These are phyloP conservation scores for Linum lewisii DNA, from an alignment of 345 rosid genomes.

Conservation along the genomic window DNA sequence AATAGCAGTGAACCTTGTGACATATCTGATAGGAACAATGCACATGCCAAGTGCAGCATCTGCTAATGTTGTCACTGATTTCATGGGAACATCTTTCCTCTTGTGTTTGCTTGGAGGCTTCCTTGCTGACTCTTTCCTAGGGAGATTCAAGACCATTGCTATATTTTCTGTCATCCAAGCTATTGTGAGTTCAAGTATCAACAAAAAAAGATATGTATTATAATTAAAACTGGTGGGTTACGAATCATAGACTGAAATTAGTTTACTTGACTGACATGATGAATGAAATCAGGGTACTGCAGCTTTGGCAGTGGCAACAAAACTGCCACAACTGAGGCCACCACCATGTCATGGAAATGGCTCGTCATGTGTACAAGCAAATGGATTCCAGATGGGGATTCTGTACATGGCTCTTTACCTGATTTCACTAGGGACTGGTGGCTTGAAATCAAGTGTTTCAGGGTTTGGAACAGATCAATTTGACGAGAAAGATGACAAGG, in stretches of 20 bases:
- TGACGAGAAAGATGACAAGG: conserved; percentile 4
- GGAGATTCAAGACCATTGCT: conserved; percentile 31
- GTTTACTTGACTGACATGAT: too few relatives aligned
- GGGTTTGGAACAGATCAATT: conserved; percentile 2
- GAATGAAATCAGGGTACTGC: background rate
- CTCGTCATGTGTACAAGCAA: background rate
- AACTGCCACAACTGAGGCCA: conserved; percentile 6
- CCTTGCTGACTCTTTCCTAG: conserved; percentile 60
- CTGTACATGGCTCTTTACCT: conserved; percentile 2
- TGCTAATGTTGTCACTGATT: conserved; percentile 57
- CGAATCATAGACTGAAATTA: too few relatives aligned
- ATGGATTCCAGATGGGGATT: conserved; percentile 3
- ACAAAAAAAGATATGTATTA: too few relatives aligned
- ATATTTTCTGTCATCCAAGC: conserved; percentile 5
- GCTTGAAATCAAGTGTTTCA: background rate
- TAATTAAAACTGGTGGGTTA: too few relatives aligned
- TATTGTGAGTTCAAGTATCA: background rate
- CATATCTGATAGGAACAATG: conserved; percentile 54
- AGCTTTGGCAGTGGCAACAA: background rate
- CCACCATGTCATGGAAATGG: background rate
- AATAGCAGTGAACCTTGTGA: conserved; percentile 68
- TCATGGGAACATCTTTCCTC: conserved; percentile 58
- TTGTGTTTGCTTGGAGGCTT: conserved; percentile 67
- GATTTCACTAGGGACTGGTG: background rate
- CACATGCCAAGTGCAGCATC: conserved; percentile 57